Evolutionary conservation across 2,329 filamentous ascomycete genomes (phyloP), one percentile per base, ranked within the genome.

Genomic region (Paecilomyces formosus): DNA sequence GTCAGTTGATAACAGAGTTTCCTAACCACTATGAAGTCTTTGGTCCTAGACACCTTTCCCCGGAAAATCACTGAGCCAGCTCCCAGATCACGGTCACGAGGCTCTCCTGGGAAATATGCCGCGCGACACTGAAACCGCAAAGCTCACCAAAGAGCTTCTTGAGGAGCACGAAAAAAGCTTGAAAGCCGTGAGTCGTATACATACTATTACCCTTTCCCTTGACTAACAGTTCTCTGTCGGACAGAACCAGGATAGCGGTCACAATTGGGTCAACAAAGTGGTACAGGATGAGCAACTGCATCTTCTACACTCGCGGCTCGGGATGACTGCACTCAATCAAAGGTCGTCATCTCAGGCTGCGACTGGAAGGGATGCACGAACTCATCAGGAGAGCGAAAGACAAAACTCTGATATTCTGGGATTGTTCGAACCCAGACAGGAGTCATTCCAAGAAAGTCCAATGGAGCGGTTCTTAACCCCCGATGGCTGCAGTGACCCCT

Each of bases 401-500:
- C 1, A 45, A 9, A 55, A 15, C 31, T n/a, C 35, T 12, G 26
- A 3, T 28, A 56, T 49, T 24, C 53, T 62, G 39, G 64, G 60
- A 53, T 53, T 63, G 1, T 62, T 64, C 12, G 58, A 62, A 45
- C 54, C 57, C 11, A 22, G 33, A 30, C 26, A 58, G n/a, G 58
- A 52, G 26, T 52, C 30, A 5, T 61, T 53, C n/a, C 57, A 55
- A 3, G 63, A 62, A 9, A 60, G 55, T 5, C 67, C 67, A 3
- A 54, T 70, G 12, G 66, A 70, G 26, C 64, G 67, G 5, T 68
- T 65, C 45, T 57, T 70, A 5, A 66, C 64, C 1, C 64, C 63
- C 6, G 61, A 61, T 28, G 66, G 63, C 26, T 58, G 58, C 15
- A 63, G 61, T 52, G 65, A 66, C 24, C 65, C 61, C 7, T 58